Conservation (phyloP, 2,329 filamentous ascomycete genomes). For the Apiospora phragmitis region DNA sequence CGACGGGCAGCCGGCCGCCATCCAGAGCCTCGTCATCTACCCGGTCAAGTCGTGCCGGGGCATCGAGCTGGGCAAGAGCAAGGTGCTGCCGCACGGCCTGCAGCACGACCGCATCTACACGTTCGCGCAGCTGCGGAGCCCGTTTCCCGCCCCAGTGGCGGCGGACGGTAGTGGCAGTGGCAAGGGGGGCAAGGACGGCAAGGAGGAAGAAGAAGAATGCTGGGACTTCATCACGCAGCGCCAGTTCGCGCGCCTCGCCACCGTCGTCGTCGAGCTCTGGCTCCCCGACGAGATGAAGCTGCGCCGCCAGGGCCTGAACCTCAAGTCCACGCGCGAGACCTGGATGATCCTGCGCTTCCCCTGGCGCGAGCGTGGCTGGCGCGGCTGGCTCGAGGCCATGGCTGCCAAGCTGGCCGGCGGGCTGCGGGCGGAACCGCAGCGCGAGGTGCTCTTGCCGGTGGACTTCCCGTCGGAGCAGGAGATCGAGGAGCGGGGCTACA, state of each 20-base stretch:
- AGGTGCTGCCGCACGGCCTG: conserved; percentile 68
- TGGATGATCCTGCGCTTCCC: conserved; percentile 70
- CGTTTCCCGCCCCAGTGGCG: conserved; percentile 46
- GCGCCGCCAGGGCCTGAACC: conserved; percentile 52
- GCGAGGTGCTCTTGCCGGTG: conserved; percentile 67
- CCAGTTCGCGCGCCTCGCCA: conserved; percentile 69
- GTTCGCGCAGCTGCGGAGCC: conserved; percentile 67
- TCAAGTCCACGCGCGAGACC: conserved; percentile 42
- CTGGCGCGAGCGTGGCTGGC: conserved; percentile 51
- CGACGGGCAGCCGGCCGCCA: conserved; percentile 23
- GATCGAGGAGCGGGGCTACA: conserved; percentile 60
- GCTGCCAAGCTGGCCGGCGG: conserved; percentile 54
- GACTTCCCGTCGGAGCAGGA: conserved; percentile 58
- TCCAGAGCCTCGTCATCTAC: conserved; percentile 74
- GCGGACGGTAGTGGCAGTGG: conserved; percentile 33
- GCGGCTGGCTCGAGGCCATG: conserved; percentile 44
- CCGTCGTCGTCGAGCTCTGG: conserved; percentile 69
- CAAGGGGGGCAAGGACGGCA: conserved; percentile 39
- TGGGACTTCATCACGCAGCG: conserved; percentile 76
- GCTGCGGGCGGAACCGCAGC: conserved; percentile 53
- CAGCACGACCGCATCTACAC: conserved; percentile 81
- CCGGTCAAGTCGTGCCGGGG: conserved; percentile 81
- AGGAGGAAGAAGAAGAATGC: conserved; percentile 26
- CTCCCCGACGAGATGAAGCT: conserved; percentile 62
- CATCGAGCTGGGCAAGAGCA: conserved; percentile 67